Evolutionary conservation across 1,139 yeast species (phyloP), one percentile per base, ranked within the genome.

Genomic region (Yamadazyma spencermartinsiae): DNA sequence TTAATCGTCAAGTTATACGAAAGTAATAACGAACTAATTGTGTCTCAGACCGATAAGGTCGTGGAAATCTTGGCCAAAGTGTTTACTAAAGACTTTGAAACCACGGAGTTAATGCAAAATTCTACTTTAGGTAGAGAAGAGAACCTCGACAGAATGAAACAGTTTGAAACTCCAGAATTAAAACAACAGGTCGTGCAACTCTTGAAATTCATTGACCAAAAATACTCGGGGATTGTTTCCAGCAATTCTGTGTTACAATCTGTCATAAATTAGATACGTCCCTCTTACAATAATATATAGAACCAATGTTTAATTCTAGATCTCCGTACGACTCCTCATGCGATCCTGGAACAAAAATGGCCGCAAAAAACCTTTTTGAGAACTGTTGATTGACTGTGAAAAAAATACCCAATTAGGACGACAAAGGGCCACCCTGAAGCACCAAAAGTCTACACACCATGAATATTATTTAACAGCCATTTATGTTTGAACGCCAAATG

Each of bases 51-150:
- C 35, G 82, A 80, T 49, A 73, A 76, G 54, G 68, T 89, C 38
- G 77, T 86, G 37, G 82, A 76, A 39, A 68, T 86, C 33, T 82
- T 89, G 52, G 81, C 83, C 37, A 71, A 74, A 48, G 86, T 86
- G 26, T 87, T 89, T 61, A 64, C 74, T 41, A 83, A 83, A 58
- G 95, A 86, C 54, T 72, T 76, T 45, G 92, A 84, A 60, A 76
- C 82, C 61, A 71, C 78, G 44, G 82, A 80, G 61, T 70, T 85
- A 56, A 80, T 80, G 44, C 74, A 72, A 53, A 88, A 83, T 56
- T 76, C 86, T 42, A 84, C 95, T 30, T 69, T 85, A 54, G 95
- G 94, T 46, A 82, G 92, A 73, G 92, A 84, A 63, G 89, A 83
- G 61, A 80, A 82, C 63, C 72, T 82, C 57, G 92, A 83, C 51